Evolutionary conservation across 83 land plant species (phyloP).

Genomic region (Picea mariana): DNA sequence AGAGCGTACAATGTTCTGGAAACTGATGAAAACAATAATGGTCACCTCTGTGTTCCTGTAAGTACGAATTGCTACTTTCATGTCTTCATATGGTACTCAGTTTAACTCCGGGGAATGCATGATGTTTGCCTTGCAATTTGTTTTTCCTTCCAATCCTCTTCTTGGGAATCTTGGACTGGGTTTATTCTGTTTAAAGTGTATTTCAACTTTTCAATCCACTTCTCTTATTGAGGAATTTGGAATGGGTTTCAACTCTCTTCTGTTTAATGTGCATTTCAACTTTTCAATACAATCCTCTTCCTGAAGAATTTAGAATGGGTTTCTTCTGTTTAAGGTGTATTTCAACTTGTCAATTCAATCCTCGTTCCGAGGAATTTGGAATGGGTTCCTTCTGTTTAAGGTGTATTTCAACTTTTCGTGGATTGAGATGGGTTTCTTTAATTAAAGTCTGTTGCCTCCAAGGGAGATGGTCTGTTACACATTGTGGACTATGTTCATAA

Average conservation of each 20-base stretch:
- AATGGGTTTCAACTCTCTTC: no score
- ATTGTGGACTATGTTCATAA: background rate
- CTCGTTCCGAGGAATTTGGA: background rate
- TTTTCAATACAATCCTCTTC: no score
- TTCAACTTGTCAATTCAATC: no score
- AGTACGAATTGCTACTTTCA: background rate
- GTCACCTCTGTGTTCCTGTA: no score
- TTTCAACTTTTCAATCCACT: no score
- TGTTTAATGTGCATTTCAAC: no score
- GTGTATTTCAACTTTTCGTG: background rate
- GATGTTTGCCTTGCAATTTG: background rate
- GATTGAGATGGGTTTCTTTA: constrained; percentile 2
- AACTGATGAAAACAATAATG: no score
- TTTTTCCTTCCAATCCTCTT: no score
- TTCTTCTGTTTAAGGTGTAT: background rate
- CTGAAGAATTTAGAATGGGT: background rate
- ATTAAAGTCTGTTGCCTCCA: background rate
- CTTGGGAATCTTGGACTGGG: background rate
- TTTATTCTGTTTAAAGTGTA: background rate
- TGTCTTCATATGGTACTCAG: background rate
- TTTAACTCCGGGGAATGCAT: background rate
- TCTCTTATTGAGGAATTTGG: no score
- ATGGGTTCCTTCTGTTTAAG: background rate
- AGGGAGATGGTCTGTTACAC: background rate
- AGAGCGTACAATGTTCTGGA: no score